phyloP scores from a whole-genome alignment of 106 monocot genomes.

The Vanilla planifolia region DNA sequence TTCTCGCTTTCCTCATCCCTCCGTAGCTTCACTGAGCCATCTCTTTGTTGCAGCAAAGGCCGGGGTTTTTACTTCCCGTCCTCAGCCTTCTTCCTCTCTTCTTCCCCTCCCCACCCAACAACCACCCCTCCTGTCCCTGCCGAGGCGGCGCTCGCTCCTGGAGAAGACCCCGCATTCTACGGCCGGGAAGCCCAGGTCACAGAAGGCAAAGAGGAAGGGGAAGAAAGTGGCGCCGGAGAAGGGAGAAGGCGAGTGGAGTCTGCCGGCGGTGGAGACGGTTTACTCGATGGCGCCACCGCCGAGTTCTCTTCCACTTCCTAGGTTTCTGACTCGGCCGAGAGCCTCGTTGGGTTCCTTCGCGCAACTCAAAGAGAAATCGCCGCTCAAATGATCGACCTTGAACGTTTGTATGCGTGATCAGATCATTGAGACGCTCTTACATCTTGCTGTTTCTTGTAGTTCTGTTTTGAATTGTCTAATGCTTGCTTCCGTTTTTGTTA shows the following conservation, averaged over 20 bases:
- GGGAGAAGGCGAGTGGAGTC: background rate
- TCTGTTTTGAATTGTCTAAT: no score
- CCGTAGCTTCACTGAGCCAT: background rate
- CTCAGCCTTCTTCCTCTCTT: background rate
- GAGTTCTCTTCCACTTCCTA: conserved; percentile 35
- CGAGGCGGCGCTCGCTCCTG: background rate
- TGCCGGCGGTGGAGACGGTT: background rate
- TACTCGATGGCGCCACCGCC: conserved; percentile 27
- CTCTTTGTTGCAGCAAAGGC: background rate
- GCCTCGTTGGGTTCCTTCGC: no score
- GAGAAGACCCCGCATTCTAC: background rate
- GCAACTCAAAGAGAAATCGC: no score
- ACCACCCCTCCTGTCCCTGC: background rate
- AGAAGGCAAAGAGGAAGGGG: background rate
- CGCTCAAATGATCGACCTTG: no score
- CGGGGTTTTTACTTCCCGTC: background rate
- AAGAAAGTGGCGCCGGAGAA: background rate
- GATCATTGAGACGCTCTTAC: no score
- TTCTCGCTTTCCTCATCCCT: background rate
- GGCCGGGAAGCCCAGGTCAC: background rate
- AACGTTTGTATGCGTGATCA: no score
- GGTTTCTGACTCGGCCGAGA: conserved; percentile 14
- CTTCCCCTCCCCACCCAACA: background rate
- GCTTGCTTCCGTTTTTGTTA: no score
- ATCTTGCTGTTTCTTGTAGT: no score